These are phyloP conservation scores for Fusarium avenaceum DNA, from an alignment of 2,329 filamentous ascomycete genomes.

Conservation along the genomic window DNA sequence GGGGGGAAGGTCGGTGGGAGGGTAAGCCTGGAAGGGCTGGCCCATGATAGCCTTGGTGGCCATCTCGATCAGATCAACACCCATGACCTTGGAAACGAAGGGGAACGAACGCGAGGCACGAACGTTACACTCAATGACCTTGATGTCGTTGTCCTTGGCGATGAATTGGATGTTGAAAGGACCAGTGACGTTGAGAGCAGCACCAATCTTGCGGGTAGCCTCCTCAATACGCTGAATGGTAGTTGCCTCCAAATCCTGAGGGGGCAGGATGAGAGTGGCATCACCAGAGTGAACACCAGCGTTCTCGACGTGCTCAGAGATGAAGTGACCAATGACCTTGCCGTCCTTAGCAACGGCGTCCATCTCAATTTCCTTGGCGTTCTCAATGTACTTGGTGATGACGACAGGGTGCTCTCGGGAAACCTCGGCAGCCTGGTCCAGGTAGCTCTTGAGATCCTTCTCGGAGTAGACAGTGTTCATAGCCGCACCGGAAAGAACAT, in stretches of 20 bases:
- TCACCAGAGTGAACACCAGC: slow-evolving; percentile 99
- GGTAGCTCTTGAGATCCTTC: slow-evolving; percentile 88
- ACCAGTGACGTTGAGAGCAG: slow-evolving; percentile 93
- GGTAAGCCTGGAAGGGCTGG: slow-evolving; percentile 85
- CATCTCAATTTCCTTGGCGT: slow-evolving; percentile 99
- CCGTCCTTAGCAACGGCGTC: slow-evolving; percentile 95
- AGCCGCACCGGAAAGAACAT: slow-evolving; percentile 94
- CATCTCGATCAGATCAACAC: slow-evolving; percentile 97
- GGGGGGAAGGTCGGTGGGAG: slow-evolving; percentile 78
- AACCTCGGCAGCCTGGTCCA: slow-evolving; percentile 91
- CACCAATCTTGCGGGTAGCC: slow-evolving; percentile 94
- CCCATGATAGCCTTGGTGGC: slow-evolving; percentile 97
- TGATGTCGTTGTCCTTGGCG: slow-evolving; percentile 99
- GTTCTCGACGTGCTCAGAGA: slow-evolving; percentile 99
- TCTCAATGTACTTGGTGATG: slow-evolving; percentile 99
- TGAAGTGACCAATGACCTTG: slow-evolving; percentile 92
- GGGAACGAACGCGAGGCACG: slow-evolving; percentile 96
- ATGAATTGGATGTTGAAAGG: slow-evolving; percentile 99
- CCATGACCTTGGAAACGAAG: slow-evolving; percentile 99
- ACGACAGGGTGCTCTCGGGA: slow-evolving; percentile 97
- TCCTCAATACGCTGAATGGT: slow-evolving; percentile 94
- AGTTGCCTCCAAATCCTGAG: slow-evolving; percentile 90
- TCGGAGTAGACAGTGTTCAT: slow-evolving; percentile 99
- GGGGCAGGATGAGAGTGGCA: slow-evolving; percentile 93
- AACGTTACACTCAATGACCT: slow-evolving; percentile 99